Evolutionary conservation across 78 protist genomes (phyloP), one percentile per base, ranked within the genome.

Genomic region (Dictyostelium firmibasis): DNA sequence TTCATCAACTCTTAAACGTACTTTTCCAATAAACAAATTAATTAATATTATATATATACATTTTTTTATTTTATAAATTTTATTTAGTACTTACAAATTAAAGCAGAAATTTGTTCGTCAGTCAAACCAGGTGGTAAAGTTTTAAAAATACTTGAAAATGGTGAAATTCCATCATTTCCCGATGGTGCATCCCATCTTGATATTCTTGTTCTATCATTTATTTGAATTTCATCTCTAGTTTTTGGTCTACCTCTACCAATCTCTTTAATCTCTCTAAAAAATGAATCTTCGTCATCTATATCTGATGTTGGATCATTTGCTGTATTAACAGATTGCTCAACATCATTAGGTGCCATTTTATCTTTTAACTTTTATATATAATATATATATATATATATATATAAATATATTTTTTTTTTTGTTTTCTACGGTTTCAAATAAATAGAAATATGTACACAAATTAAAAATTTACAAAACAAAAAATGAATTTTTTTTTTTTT

Each of bases 1-100:
- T 27, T 93, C 96, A 47, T 93, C 92, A n/a, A 93, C 86, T 69
- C 92, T 69, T 23, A 93, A 35, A 38, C 96, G 76, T 47, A 93
- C 92, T 92, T 79, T 53, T 38, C 20, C n/a, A n/a, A n/a, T n/a
- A n/a, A n/a, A n/a, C n/a, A n/a, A n/a, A n/a, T n/a, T n/a, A n/a
- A n/a, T n/a, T n/a, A n/a, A n/a, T n/a, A n/a, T n/a, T n/a, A n/a
- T n/a, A n/a, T n/a, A n/a, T n/a, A n/a, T n/a, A n/a, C n/a, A n/a
- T n/a, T 74, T 16, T 27, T 33, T 5, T 27, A n/a, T 20, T 72
- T 72, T 33, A 72, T 16, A 38, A 4, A 38, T 70, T 70, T 13
- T 14, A 8, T n/a, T 31, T 31, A 9, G 8, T 72, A 78, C 93
- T 43, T 87, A 87, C 93, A 27, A 14, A 89, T 44, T 64, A 89